Base-by-base conservation (phyloP, 805 yeast genomes). In the Komagataella kurtzmanii region DNA sequence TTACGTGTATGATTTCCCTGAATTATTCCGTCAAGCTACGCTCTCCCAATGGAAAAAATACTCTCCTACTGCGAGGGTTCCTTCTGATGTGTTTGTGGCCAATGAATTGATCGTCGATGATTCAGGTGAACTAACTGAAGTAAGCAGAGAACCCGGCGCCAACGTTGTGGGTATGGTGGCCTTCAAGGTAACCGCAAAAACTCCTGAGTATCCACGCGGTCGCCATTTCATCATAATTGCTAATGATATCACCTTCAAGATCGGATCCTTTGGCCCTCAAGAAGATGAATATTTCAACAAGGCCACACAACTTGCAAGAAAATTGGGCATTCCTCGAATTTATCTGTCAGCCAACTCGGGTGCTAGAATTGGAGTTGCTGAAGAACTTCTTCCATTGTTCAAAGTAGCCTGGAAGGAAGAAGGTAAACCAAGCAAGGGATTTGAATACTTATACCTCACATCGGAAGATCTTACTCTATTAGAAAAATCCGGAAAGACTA, bases 261-360 rank as follows among this genome's bases (percentile, higher is more conserved):
- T 93, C 70, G 99, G 99, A 69, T 95, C 99, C 0, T 93, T 93
- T 62, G 99, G 99, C 61, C 99, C 99, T 21, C 83, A 78, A 61
- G 99, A 93, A 72, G 99, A 93, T 71, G 75, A 73, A 52, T 93
- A 83, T 74, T 93, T 93, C 77, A 80, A 87, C 74, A 82, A 84
- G 65, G 96, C 90, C 57, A 93, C 99, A 43, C 95, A 89, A 63
- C 77, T 83, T 59, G 97, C 98, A 40, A 80, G 96, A 72, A 75
- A 79, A 64, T 76, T 83, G 57, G 99, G 99, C 54, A 82, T 93
- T 59, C 99, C 99, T 64, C 79, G 99, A 72, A 79, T 93, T 53
- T 93, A 93, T 71, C 75, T 93, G 59, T 88, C 97, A 60, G 99
- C 99, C 24, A 93, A 93, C 78, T 90, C 98, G 54, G 99, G 99